phyloP scores from a whole-genome alignment of 1,284 basidiomycete genomes.

The Heterobasidion annosum region DNA sequence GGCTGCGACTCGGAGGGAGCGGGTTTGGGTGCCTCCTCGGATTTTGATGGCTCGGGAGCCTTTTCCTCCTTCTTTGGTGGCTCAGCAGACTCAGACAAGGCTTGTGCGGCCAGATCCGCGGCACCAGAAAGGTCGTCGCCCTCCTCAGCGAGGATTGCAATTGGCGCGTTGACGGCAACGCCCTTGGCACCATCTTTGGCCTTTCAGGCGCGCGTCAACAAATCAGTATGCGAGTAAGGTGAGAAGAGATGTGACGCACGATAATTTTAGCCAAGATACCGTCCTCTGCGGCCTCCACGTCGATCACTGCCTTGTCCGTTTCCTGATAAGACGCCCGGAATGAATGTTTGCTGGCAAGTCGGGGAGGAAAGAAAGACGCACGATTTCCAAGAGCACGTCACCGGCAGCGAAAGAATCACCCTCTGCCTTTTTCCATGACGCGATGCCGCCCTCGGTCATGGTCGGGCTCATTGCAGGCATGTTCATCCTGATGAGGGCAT shows the following conservation, averaged over 20 bases:
- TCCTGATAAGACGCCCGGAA: constrained; percentile 45
- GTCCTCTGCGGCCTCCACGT: constrained; percentile 97
- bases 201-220: constrained; percentile 28
- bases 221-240: background rate
- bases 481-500: constrained; percentile 82
- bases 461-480: constrained; percentile 99
- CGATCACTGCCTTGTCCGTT: constrained; percentile 99
- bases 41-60: constrained; percentile 24
- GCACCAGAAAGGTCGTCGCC: constrained; percentile 88
- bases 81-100: constrained; percentile 28
- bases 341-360: background rate
- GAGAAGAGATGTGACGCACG: constrained; percentile 27
- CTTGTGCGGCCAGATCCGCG: constrained; percentile 66
- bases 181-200: constrained; percentile 79
- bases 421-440: constrained; percentile 95
- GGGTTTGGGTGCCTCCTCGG: constrained; percentile 23
- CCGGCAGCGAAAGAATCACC: constrained; percentile 86
- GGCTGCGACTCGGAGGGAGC: constrained; percentile 25
- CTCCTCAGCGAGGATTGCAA: constrained; percentile 89
- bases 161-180: constrained; percentile 78
- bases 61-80: constrained; percentile 18
- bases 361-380: constrained; percentile 28
- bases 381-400: constrained; percentile 92
- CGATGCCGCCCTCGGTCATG: constrained; percentile 99
- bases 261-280: constrained; percentile 92